Base-by-base conservation (phyloP, 2,329 filamentous ascomycete species). In the Pseudocercospora fuligena region DNA sequence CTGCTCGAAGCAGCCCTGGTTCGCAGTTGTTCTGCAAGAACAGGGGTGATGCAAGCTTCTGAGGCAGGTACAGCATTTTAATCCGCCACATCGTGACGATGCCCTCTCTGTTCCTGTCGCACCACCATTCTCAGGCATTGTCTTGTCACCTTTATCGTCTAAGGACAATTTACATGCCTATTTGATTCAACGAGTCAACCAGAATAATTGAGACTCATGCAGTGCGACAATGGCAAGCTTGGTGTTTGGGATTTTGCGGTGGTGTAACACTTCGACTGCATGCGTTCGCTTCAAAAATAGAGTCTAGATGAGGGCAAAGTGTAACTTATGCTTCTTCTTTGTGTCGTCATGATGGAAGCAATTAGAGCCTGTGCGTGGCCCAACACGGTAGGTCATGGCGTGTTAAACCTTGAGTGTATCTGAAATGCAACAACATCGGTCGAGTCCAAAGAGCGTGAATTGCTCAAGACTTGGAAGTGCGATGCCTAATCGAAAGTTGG, bases 341-440 rank as follows among this genome's bases (percentile, higher is more conserved):
- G 23, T 19, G 25, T 56, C 51, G 51, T 27, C 23, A 56, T 56
- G 51, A 31, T n/a, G 47, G 47, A 51, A 51, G 51, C 16, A 31
- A n/a, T 9, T 56, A 23, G 51, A 16, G 11, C 25, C 12, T 29
- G 51, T 33, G 27, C 51, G 27, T 56, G 51, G 27, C 23, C 12
- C 8, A 56, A 56, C 27, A 56, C 51, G 25, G 12, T 56, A 56
- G 51, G 51, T 56, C 25, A 56, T 56, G 51, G 27, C 51, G 51
- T 56, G 51, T n/a, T 19, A 56, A 56, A 56, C 51, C 51, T 56
- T 56, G 51, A 56, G 51, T 27, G 51, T 56, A 56, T 56, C 51
- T 31, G 16, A 27, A 56, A 56, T 19, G 51, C 51, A 56, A 56
- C 51, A 56, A 27, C 40, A 40, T 19, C 40, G 16, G n/a, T 43